Conservation (phyloP, 345 rosid species). For the Excoecaria cochinchinensis region DNA sequence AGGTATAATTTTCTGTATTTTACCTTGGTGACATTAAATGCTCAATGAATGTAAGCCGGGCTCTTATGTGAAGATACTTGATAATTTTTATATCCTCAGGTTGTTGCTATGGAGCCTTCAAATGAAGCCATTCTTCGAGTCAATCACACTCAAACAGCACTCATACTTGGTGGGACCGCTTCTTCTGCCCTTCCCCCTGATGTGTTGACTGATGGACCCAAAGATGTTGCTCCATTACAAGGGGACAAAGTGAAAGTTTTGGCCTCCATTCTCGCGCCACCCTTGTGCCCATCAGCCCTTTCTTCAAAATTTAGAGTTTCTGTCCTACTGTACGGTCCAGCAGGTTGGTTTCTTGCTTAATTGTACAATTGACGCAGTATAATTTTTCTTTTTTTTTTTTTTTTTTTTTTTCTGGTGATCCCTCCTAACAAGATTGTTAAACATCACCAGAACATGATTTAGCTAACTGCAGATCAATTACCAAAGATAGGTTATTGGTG, state of each 20-base stretch:
- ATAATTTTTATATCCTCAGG: conserved; percentile 50
- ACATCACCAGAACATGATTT: conserved; percentile 2
- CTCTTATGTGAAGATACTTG: conserved; percentile 29
- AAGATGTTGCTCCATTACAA: conserved; percentile 59
- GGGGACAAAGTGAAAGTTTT: conserved; percentile 58
- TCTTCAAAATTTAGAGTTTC: conserved; percentile 89
- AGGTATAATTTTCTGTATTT: conserved; percentile 44
- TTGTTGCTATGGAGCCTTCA: conserved; percentile 88
- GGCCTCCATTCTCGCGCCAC: conserved; percentile 76
- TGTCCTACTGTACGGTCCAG: conserved; percentile 68
- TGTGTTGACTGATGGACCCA: conserved; percentile 47
- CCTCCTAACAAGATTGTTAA: conserved; percentile 5
- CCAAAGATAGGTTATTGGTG: neutral
- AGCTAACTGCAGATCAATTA: neutral
- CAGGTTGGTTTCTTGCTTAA: conserved; percentile 47
- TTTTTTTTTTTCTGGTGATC: neutral
- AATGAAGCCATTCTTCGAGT: conserved; percentile 72
- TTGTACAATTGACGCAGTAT: neutral
- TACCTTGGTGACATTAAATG: neutral
- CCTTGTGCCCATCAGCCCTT: conserved; percentile 76
- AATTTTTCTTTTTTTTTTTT: neutral
- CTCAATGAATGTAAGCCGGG: conserved; percentile 9
- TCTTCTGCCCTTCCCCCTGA: conserved; percentile 82
- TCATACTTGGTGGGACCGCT: conserved; percentile 84
- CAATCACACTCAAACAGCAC: conserved; percentile 73